phyloP scores from a whole-genome alignment of 2,329 filamentous ascomycete species.

The Dothideomycetes sp. region DNA sequence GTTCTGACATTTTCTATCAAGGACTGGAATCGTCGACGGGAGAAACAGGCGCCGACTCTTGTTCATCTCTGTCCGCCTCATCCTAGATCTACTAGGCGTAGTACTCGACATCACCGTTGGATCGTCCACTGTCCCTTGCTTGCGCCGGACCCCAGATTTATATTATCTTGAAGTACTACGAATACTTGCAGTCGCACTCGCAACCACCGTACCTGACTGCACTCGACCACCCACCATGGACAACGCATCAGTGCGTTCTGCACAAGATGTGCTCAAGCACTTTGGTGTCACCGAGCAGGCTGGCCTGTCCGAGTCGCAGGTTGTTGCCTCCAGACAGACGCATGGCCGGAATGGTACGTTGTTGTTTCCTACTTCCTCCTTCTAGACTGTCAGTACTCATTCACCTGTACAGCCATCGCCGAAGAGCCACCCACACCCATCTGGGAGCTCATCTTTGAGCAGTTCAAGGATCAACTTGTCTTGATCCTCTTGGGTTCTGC shows the following conservation, averaged over 20 bases:
- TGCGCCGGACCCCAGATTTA: not conserved
- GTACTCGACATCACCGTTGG: too few relatives aligned
- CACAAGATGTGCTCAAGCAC: constrained; percentile 24
- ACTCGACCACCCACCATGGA: constrained; percentile 21
- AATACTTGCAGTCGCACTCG: too few relatives aligned
- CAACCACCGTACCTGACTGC: too few relatives aligned
- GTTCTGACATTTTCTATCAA: too few relatives aligned
- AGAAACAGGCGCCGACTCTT: too few relatives aligned
- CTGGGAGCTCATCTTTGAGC: constrained; percentile 93
- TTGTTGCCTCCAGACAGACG: constrained; percentile 19
- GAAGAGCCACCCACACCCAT: constrained; percentile 94
- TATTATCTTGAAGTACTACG: too few relatives aligned
- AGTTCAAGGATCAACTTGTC: constrained; percentile 98
- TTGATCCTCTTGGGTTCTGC: constrained; percentile 89
- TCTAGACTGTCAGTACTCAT: constrained; percentile 10
- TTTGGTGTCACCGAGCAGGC: constrained; percentile 23
- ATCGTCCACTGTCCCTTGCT: not conserved
- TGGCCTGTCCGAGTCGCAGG: constrained; percentile 21
- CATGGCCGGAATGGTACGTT: constrained; percentile 25
- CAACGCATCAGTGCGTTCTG: constrained; percentile 22
- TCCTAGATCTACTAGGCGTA: too few relatives aligned
- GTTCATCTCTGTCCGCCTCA: too few relatives aligned
- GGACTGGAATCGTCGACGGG: too few relatives aligned
- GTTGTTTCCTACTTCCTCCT: not conserved
- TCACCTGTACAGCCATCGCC: constrained; percentile 44